Base-by-base conservation (phyloP, 2,329 filamentous ascomycete species). In the Ophiostoma ips region DNA sequence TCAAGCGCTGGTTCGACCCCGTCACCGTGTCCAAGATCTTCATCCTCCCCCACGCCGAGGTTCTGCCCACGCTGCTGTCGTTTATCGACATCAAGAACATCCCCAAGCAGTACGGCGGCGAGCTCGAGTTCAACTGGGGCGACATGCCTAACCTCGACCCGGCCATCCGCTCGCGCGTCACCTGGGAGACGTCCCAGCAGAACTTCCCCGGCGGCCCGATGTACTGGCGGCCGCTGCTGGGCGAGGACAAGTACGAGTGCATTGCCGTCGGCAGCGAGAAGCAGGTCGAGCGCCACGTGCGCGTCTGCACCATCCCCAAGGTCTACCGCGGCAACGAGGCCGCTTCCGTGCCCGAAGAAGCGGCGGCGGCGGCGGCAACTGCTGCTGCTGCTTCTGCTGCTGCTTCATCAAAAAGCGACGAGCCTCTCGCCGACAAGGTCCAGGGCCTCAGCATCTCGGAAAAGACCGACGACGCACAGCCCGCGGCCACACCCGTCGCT, bases 21-120 rank as follows among this genome's bases (percentile, higher is more conserved):
- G 87, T 88, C 55, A 95, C 90, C 33, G 86, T 88, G 3, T 92
- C 87, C 60, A 96, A 96, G 70, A 95, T 96, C 64, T 95, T 94
- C 65, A 92, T 96, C 58, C 77, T 96, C 50, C 73, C 74, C 45
- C 71, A 78, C 9, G 62, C 76, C 50, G 87, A 94, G 65, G 83
- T 94, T 49, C 76, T 81, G 57, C 70, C 82, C 15, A 90, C 87
- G 2, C 77, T 96, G 24, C 76, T 81, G 56, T 72, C 78, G 50
- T 95, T 90, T 67, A 87, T 96, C 62, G 84, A 94, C 49, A 72
- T 77, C 0, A 73, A 77, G 49, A 86, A 90, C 65, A 89, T 96
- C 55, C 90, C 90, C 16, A 88, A 86, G 64, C 79, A 83, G 63
- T 96, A 95, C 62, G 90, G 90, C 53, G 90, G 90, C 41, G 76